Conservation (phyloP, 2,329 filamentous ascomycete genomes). For the Geoglossum cookeanum region DNA sequence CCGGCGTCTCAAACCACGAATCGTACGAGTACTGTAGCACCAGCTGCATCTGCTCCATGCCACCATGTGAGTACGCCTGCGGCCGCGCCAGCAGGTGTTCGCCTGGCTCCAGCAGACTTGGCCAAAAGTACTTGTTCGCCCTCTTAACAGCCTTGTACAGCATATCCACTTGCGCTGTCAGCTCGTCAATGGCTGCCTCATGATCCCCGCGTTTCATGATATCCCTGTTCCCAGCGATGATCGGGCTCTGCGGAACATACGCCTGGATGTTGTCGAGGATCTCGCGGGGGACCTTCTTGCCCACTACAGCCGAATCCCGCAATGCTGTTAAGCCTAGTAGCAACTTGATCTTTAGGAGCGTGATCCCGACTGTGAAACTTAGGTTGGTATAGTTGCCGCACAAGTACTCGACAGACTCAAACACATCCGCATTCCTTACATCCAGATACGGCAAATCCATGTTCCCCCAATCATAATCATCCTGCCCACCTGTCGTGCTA, state of each 20-base stretch:
- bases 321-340: conserved; percentile 17
- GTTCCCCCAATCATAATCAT: conserved; percentile 21
- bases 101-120: conserved; percentile 12
- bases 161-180: conserved; percentile 13
- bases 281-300: conserved; percentile 13
- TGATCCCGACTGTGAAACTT: conserved; percentile 12
- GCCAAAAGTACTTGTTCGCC: conserved; percentile 15
- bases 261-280: conserved; percentile 14
- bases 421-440: conserved; percentile 21
- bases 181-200: conserved; percentile 7
- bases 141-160: conserved; percentile 11
- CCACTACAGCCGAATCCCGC: conserved; percentile 10
- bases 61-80: conserved; percentile 9
- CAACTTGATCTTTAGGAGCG: conserved; percentile 21
- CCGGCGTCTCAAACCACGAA: conserved; percentile 15
- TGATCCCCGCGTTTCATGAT: conserved; percentile 10
- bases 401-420: conserved; percentile 19
- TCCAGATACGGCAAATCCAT: conserved; percentile 19
- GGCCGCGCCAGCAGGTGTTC: conserved; percentile 10
- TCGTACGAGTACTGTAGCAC: conserved; percentile 12
- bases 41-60: conserved; percentile 12
- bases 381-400: conserved; percentile 7
- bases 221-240: conserved; percentile 10
- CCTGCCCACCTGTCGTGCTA: conserved; percentile 12
- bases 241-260: conserved; percentile 11